A percentile compares a stretch with the other conserved stretches of the same genome.
Evolutionary conservation across 768 basidiomycete species (phyloP).

Genomic region (Psilocybe sp.): DNA sequence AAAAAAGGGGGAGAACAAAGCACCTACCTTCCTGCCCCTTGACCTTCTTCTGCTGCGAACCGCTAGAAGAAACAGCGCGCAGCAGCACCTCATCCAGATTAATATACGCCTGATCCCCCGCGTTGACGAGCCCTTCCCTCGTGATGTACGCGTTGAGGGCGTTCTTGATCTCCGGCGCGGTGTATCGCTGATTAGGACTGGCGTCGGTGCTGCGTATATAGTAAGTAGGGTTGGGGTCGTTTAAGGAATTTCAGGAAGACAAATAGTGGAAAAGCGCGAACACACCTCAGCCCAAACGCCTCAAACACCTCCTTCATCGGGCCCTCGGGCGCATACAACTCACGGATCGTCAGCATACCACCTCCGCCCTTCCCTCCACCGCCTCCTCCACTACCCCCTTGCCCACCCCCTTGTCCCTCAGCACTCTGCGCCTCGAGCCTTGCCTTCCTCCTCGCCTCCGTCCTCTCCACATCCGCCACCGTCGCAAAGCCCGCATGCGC

Average conservation of each 20-base stretch:
- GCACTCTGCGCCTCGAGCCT: slow-evolving; percentile 47
- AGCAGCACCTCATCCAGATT: slow-evolving; percentile 55
- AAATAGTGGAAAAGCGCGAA: not conserved
- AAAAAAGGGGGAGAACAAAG: no score
- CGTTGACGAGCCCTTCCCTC: slow-evolving; percentile 60
- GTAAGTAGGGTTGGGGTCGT: no score
- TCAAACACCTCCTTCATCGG: slow-evolving; percentile 51
- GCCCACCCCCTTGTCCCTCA: slow-evolving; percentile 47
- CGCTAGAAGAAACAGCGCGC: slow-evolving; percentile 25
- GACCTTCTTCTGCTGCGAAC: slow-evolving; percentile 13
- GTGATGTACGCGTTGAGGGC: slow-evolving; percentile 63
- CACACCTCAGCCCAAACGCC: slow-evolving; percentile 40
- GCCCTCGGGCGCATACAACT: no score
- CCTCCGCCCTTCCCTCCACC: slow-evolving; percentile 24
- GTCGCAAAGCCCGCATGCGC: slow-evolving; percentile 54
- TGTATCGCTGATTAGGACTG: slow-evolving; percentile 37
- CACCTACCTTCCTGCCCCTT: slow-evolving; percentile 27
- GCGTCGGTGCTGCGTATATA: no score
- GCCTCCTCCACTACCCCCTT: slow-evolving; percentile 81
- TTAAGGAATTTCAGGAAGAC: no score
- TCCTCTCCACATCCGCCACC: slow-evolving; percentile 62
- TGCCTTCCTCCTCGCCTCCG: slow-evolving; percentile 56
- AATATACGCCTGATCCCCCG: slow-evolving; percentile 64
- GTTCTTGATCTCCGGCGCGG: slow-evolving; percentile 51
- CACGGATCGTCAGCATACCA: no score